Conservation (phyloP, 495 filamentous ascomycete species). For the Tuber brumale region DNA sequence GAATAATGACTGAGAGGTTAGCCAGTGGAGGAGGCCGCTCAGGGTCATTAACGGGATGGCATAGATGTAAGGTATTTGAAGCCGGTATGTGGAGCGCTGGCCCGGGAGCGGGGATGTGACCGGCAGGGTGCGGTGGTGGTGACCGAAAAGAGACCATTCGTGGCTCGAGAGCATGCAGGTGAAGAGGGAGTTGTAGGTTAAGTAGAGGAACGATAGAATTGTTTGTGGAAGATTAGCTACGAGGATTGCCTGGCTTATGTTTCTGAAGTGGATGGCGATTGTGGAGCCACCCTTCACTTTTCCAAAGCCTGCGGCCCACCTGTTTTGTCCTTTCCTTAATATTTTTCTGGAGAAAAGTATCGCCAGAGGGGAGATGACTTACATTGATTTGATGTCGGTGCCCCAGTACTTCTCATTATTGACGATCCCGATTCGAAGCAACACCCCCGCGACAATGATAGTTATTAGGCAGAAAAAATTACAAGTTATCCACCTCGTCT, state of each 20-base stretch:
- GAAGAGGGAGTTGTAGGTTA: conserved; percentile 42
- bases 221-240: conserved; percentile 45
- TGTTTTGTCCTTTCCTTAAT: not conserved
- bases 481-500: not conserved
- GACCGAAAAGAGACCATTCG: too few species aligned
- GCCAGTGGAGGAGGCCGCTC: conserved; percentile 41
- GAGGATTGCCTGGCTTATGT: conserved; percentile 27
- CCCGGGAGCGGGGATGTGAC: conserved; percentile 39
- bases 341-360: not conserved
- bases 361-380: not conserved
- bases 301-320: conserved; percentile 14
- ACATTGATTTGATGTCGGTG: not conserved
- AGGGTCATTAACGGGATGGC: conserved; percentile 34
- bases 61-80: conserved; percentile 40
- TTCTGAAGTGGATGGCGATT: conserved; percentile 12
- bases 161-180: too few species aligned
- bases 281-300: not conserved
- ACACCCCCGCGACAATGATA: not conserved
- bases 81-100: conserved; percentile 45
- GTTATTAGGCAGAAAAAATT: not conserved
- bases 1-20: conserved; percentile 18
- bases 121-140: too few species aligned
- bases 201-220: conserved; percentile 46
- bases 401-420: not conserved
- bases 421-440: not conserved